phyloP scores from a whole-genome alignment of 1,284 basidiomycete species.

The Ceratobasidium sp. region DNA sequence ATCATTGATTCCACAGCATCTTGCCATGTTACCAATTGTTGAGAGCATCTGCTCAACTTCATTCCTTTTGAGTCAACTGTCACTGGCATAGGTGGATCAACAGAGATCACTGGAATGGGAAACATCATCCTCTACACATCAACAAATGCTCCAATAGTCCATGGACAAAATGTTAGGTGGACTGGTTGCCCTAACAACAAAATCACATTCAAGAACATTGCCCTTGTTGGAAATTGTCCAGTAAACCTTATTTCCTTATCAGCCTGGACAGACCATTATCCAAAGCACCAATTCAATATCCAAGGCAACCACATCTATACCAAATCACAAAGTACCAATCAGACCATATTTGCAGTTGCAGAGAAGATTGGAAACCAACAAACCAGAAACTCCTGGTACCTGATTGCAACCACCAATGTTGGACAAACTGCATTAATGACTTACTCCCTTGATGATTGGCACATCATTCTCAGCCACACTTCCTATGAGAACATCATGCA shows the following conservation, averaged over 20 bases:
- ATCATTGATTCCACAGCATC: neutral
- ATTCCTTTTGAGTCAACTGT: neutral
- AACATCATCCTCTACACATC: neutral
- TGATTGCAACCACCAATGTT: neutral
- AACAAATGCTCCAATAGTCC: neutral
- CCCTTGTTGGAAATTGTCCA: neutral
- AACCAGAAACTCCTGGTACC: too few relatives aligned
- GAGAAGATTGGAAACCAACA: too few relatives aligned
- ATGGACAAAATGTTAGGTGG: too few relatives aligned
- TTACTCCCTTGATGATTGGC: neutral
- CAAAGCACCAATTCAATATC: neutral
- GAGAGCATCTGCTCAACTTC: neutral
- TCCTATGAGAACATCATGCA: too few relatives aligned
- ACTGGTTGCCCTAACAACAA: too few relatives aligned
- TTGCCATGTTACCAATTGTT: neutral
- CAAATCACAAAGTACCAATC: too few relatives aligned
- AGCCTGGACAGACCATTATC: constrained; percentile 3
- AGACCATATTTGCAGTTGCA: too few relatives aligned
- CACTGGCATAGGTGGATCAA: neutral
- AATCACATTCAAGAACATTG: neutral
- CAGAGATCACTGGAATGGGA: neutral
- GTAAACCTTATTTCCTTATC: too few relatives aligned
- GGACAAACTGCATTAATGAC: neutral
- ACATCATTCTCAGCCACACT: neutral
- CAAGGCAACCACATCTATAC: too few relatives aligned